Evolutionary conservation across 2,329 filamentous ascomycete genomes (phyloP).

Genomic region (Diaporthe citrichinensis): DNA sequence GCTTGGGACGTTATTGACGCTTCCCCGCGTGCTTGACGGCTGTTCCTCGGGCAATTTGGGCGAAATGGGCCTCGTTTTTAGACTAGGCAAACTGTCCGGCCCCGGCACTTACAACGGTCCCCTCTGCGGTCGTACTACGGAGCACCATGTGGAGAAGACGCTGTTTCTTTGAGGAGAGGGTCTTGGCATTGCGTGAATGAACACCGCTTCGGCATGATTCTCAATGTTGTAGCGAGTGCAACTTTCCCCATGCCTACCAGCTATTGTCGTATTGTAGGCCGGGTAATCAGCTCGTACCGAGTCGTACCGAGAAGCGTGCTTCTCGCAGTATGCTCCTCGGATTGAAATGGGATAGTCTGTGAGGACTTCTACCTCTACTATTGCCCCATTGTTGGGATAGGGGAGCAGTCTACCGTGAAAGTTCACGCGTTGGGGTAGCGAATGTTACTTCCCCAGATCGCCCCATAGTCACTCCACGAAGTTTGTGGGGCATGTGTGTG

Average conservation of each 20-base stretch:
- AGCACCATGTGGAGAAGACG: constrained; percentile 7
- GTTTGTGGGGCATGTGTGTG: not conserved
- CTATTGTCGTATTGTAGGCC: no score
- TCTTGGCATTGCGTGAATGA: constrained; percentile 18
- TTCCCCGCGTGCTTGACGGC: constrained; percentile 19
- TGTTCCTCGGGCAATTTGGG: constrained; percentile 16
- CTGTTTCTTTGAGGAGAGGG: not conserved
- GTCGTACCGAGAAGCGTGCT: no score
- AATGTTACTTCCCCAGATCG: constrained; percentile 22
- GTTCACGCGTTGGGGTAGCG: not conserved
- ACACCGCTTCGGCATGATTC: not conserved
- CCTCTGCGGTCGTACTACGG: not conserved
- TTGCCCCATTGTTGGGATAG: not conserved
- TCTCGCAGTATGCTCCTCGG: not conserved
- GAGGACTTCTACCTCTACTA: not conserved
- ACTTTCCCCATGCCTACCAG: not conserved
- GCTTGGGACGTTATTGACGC: not conserved
- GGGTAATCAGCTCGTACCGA: no score
- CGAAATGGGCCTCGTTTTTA: not conserved
- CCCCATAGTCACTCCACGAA: constrained; percentile 11
- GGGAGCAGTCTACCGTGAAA: not conserved
- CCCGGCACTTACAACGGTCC: not conserved
- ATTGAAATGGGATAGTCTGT: no score
- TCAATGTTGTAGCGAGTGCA: not conserved
- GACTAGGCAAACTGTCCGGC: not conserved